Base-by-base conservation (phyloP, 306 rosid genomes). In the Mimosa pudica region DNA sequence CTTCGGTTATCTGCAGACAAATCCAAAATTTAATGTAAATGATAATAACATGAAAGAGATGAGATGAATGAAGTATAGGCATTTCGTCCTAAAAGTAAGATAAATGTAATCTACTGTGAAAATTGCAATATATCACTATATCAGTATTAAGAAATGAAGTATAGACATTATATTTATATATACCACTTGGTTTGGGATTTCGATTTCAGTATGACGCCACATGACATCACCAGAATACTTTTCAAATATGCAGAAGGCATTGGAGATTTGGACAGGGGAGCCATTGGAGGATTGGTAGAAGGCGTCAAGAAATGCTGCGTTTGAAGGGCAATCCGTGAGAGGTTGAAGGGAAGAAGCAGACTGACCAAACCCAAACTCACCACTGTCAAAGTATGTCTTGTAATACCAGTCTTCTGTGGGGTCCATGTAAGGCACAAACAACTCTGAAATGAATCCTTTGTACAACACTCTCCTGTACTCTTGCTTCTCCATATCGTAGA, bases 201-300 rank as follows among this genome's bases (percentile, higher is more conserved):
- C 84, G 0, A 73, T 10, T 45, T 85, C 88, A 0, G 86, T 82
- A 84, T 86, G 89, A 62, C 84, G 89, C 86, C 86, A 82, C 80
- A 77, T 48, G 70, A 82, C 41, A 57, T 63, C 69, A 2, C 83
- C 83, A 2, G 63, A 9, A 8, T 82, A 70, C 10, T 82, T 76
- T 71, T 85, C 88, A 71, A 85, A 85, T 36, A 85, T 81, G 35
- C 88, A 85, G 18, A 85, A 46, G 0, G 88, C 88, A 18, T 85
- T 57, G 33, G 32, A 11, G 2, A 57, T 18, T 18, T 57, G n/a
- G 6, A 57, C 63, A 10, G 60, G 60, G 60, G 24, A 52, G 24
- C 60, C 60, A 17, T 52, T 8, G 60, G 60, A 52, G 60, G 7
- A 14, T 4, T 16, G 60, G 60, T 52, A 52, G 60, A 52, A 52